Evolutionary conservation across 2,329 filamentous ascomycete species (phyloP).

Genomic region (Colletotrichum sp.): DNA sequence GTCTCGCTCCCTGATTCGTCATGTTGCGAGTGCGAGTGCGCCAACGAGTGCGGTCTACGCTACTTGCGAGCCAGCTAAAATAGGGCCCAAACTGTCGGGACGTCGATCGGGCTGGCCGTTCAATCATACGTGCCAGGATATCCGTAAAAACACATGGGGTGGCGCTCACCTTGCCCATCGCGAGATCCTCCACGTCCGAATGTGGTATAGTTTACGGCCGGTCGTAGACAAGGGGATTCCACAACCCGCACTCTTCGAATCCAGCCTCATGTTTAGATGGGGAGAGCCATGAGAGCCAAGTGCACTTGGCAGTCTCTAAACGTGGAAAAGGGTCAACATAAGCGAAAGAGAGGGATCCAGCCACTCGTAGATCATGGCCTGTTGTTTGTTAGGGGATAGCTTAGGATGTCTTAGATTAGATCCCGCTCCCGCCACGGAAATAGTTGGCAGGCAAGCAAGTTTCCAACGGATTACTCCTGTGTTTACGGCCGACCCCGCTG

Average conservation of each 20-base stretch:
- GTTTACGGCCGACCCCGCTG: background rate
- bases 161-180: background rate
- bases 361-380: background rate
- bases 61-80: background rate
- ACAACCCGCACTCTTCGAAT: background rate
- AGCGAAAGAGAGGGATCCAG: background rate
- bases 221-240: background rate
- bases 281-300: background rate
- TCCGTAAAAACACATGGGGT: background rate
- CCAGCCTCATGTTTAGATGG: background rate
- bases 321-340: background rate
- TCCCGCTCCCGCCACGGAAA: background rate
- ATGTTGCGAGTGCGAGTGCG: background rate
- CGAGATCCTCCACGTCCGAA: background rate
- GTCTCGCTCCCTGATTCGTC: background rate
- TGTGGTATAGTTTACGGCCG: background rate
- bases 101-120: background rate
- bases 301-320: background rate
- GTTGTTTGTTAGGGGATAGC: background rate
- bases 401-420: background rate
- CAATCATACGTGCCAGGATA: background rate
- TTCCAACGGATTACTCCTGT: background rate
- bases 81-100: constrained; percentile 2
- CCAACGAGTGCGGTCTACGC: background rate
- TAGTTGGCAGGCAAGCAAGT: background rate